phyloP scores from a whole-genome alignment of 768 basidiomycete genomes.

The Pleurotus sapidus region DNA sequence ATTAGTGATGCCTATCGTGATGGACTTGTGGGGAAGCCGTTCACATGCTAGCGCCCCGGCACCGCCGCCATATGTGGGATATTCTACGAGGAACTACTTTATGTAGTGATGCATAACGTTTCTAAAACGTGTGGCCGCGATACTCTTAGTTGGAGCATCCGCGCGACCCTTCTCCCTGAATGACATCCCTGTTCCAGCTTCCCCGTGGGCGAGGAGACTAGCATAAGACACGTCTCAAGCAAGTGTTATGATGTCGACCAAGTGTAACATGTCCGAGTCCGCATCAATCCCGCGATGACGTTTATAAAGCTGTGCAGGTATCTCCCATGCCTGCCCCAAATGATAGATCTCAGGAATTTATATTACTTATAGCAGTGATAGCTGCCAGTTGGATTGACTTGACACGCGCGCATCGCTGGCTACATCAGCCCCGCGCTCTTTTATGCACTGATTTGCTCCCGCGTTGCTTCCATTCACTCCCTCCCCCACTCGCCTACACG shows the following conservation, averaged over 20 bases:
- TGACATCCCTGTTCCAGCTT: no score
- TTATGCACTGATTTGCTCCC: neutral
- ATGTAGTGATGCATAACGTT: no score
- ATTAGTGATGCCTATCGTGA: constrained; percentile 42
- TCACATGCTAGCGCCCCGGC: constrained; percentile 27
- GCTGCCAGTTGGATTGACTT: neutral
- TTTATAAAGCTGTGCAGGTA: neutral
- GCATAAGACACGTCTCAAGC: neutral
- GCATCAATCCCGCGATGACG: neutral
- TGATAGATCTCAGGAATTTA: neutral
- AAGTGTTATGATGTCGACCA: neutral
- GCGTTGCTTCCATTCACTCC: neutral
- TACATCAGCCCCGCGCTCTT: no score
- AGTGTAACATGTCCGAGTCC: neutral
- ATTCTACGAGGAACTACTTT: no score
- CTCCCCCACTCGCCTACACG: neutral
- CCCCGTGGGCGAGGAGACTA: no score
- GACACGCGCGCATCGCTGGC: no score
- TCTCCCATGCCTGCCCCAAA: neutral
- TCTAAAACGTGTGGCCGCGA: no score
- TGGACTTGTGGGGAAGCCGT: constrained; percentile 43
- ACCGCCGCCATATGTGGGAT: no score
- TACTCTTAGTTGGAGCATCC: no score
- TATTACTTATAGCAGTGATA: neutral
- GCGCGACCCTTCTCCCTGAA: no score